Percentiles rank a stretch among this genome's conserved stretches.
These are phyloP conservation scores for Verticillium klebahnii DNA, from an alignment of 2,329 filamentous ascomycete species.

Conservation along the genomic window DNA sequence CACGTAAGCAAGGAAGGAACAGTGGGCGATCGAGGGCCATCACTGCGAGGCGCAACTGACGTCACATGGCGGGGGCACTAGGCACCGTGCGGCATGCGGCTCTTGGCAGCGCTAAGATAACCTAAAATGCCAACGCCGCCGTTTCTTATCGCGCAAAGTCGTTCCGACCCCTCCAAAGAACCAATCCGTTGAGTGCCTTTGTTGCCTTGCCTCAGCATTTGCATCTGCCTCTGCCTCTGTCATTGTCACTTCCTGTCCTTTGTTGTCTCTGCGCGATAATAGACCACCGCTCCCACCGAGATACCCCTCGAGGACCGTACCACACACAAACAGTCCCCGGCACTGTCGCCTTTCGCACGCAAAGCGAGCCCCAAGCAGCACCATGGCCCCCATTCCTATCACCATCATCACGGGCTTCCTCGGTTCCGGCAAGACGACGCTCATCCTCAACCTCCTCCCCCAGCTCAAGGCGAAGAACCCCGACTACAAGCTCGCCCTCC, in stretches of 20 bases:
- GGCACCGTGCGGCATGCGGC: not conserved
- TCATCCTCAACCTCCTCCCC: constrained; percentile 89
- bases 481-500: constrained; percentile 79
- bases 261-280: too few relatives aligned
- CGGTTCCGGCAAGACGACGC: constrained; percentile 91
- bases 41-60: not conserved
- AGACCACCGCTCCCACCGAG: too few relatives aligned
- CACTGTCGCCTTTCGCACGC: too few relatives aligned
- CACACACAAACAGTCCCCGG: too few relatives aligned
- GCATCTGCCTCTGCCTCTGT: not conserved
- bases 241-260: too few relatives aligned
- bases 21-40: not conserved
- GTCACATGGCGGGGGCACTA: not conserved
- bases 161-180: not conserved
- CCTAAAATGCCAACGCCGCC: not conserved
- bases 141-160: not conserved
- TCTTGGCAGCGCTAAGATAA: constrained; percentile 2
- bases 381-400: constrained; percentile 72
- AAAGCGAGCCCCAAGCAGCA: too few relatives aligned
- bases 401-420: constrained; percentile 96
- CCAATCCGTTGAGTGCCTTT: not conserved
- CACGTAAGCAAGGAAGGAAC: not conserved
- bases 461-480: constrained; percentile 74
- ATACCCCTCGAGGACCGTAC: too few relatives aligned
- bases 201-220: not conserved